Percentiles rank a stretch among this genome's conserved stretches.
phyloP scores from a whole-genome alignment of 768 basidiomycete genomes.

The Fistulinella prunicolor region DNA sequence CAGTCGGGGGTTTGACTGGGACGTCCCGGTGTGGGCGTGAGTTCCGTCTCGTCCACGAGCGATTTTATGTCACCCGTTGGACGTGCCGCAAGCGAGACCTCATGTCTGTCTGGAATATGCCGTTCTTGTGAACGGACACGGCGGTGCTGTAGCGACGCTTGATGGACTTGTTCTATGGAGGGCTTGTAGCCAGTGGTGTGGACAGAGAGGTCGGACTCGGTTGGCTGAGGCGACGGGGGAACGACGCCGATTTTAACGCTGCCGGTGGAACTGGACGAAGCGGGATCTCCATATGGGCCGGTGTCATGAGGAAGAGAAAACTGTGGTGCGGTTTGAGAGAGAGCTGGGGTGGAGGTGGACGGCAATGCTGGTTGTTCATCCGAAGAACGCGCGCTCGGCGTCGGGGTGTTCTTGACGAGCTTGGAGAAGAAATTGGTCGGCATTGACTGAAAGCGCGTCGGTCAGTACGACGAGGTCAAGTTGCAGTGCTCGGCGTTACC shows the following conservation, averaged over 20 bases:
- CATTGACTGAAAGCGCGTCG: too few species aligned
- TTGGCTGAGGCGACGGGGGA: constrained; percentile 27
- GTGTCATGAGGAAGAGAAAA: constrained; percentile 8
- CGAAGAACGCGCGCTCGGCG: constrained; percentile 2
- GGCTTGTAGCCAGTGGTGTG: constrained; percentile 1
- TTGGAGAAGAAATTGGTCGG: constrained; percentile 31
- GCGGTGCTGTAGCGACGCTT: constrained; percentile 21
- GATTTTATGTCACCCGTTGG: constrained; percentile 20
- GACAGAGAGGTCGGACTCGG: constrained; percentile 16
- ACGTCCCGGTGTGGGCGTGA: constrained; percentile 27
- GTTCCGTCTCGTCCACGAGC: constrained; percentile 24
- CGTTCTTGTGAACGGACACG: constrained; percentile 32
- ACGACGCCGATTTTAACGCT: constrained; percentile 33
- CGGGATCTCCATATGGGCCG: constrained; percentile 1
- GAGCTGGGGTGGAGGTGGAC: not conserved
- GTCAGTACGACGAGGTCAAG: too few species aligned
- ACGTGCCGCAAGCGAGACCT: constrained; percentile 33
- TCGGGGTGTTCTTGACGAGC: constrained; percentile 24
- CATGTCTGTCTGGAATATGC: constrained; percentile 30
- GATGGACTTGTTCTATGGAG: constrained; percentile 17
- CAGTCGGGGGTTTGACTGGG: constrained; percentile 14
- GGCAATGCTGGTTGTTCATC: constrained; percentile 3
- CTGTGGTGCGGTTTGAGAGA: constrained; percentile 11
- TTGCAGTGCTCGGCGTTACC: too few species aligned
- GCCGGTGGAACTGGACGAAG: constrained; percentile 11